Base-by-base conservation (phyloP, 2,329 filamentous ascomycete species). In the Paramyrothecium sp. region DNA sequence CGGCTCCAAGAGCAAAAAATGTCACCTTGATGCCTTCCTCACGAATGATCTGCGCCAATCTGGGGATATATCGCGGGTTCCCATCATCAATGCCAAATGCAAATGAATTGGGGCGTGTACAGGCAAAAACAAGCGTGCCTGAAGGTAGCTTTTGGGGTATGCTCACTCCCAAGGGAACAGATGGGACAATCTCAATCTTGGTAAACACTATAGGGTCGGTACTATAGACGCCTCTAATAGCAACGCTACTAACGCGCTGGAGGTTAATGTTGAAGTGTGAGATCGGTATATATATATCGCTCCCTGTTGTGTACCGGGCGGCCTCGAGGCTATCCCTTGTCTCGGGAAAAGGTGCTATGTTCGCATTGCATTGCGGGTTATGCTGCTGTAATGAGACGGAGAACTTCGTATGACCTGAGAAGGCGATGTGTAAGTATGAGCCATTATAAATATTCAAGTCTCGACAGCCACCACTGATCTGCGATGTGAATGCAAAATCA, bases 11-110 rank as follows among this genome's bases (percentile, higher is more conserved):
- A 38, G 86, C 88, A 74, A 90, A 90, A 71, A 90, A 90, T 2
- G 88, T 90, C 3, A 89, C 87, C 61, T 84, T 81, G 64, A 90
- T 85, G 56, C 75, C 70, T 54, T 86, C 87, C 20, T 83, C 80
- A 19, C 82, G 78, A 63, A 90, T 75, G 54, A 87, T 84, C 70
- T 85, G 79, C 2, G 86, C 85, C 56, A 82, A 78, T 33, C 61
- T 53, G 2, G 56, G 61, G 26, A 63, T 62, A 56, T 65, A 66
- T 44, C 73, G 65, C 51, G 87, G 87, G 53, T 82, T 77, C 21
- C 87, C 88, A 68, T 90, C 88, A 66, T 90, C 88, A 61, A 90
- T 89, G 53, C 87, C 87, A 69, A 90, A 89, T 2, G 88, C 88
- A 67, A 90, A 89, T 0, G 83, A 86, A 73, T 89, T 88, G 51